phyloP scores from a whole-genome alignment of 1,284 basidiomycete species.

The Heterobasidion irregulare region DNA sequence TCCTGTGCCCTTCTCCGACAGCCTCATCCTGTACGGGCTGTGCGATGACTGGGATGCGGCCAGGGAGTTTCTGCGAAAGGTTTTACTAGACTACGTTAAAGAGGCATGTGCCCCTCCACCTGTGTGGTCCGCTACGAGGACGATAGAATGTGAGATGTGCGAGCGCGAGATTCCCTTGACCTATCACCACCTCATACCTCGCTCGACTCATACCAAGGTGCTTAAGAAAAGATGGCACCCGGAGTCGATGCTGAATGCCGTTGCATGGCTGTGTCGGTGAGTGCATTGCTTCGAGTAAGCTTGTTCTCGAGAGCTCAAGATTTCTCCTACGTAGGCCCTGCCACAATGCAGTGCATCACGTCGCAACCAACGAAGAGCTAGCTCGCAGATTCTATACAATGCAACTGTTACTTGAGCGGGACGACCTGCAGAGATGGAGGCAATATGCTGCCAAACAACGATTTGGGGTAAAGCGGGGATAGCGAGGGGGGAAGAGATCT shows the following conservation, averaged over 20 bases:
- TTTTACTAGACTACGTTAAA: slow-evolving; percentile 30
- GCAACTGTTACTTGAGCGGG: slow-evolving; percentile 36
- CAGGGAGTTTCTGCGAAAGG: slow-evolving; percentile 30
- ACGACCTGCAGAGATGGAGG: slow-evolving; percentile 47
- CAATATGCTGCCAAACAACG: slow-evolving; percentile 45
- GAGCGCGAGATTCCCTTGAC: slow-evolving; percentile 43
- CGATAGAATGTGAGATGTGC: slow-evolving; percentile 48
- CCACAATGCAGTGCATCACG: slow-evolving; percentile 41
- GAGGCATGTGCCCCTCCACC: slow-evolving; percentile 35
- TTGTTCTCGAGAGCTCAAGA: not conserved
- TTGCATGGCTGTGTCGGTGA: slow-evolving; percentile 50
- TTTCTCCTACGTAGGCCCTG: slow-evolving; percentile 27
- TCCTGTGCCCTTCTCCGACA: slow-evolving; percentile 31
- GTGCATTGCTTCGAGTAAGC: slow-evolving; percentile 2
- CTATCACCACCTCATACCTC: slow-evolving; percentile 52
- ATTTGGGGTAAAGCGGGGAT: slow-evolving; percentile 27
- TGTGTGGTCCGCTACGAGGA: slow-evolving; percentile 41
- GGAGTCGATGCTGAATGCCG: slow-evolving; percentile 39
- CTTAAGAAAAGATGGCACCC: slow-evolving; percentile 48
- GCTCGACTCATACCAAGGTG: slow-evolving; percentile 39
- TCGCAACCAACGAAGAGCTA: slow-evolving; percentile 41
- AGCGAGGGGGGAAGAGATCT: no score
- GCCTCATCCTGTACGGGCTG: slow-evolving; percentile 38
- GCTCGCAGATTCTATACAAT: slow-evolving; percentile 40
- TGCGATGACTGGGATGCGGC: slow-evolving; percentile 28